Base-by-base conservation (phyloP, 75 land plant genomes). In the Ceratopteris richardii region DNA sequence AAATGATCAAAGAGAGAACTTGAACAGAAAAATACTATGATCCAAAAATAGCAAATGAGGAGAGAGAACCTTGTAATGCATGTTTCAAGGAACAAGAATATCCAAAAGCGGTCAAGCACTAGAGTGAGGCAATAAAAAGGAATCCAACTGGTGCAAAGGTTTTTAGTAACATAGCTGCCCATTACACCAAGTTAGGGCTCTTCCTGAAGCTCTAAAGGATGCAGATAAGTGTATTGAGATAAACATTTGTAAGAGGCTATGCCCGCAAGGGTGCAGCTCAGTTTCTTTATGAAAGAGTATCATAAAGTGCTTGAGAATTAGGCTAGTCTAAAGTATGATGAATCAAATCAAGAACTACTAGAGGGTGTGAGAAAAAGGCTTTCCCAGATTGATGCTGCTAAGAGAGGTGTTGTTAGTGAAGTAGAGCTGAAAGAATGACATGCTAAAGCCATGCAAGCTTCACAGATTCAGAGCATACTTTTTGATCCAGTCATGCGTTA, bases 301-400 rank as follows among this genome's bases (percentile, higher is more conserved):
- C 92, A 94, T 60, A 94, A 90, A 63, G 98, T 96, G n/a, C 43
- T 94, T 57, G 96, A 94, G 63, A 94, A n/a, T n/a, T n/a, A 90
- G 75, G 84, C 80, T 60, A 96, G 98, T 22, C 56, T 94, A 48
- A 94, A 94, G 44, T 75, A 77, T 70, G 96, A 94, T 59, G 85
- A 85, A 29, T 70, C 67, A 50, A 94, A 94, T 63, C 96, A 70
- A 52, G 98, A 94, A 52, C 41, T 94, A 40, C 44, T 84, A 40
- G 98, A 94, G 74, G 98, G 98, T 20, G 62, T 94, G 1, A 66
- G 80, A 54, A 90, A 91, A 96, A 90, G 98, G 57, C 68, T 78
- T n/a, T 80, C 79, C 46, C 98, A 93, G 65, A 89, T 93, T 33
- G 90, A 93, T 61, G 90, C 80, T 60, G 67, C 96, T 17, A 89